phyloP scores from a whole-genome alignment of 1,139 yeast species.

The Kurtzmaniella quercitrusa region DNA sequence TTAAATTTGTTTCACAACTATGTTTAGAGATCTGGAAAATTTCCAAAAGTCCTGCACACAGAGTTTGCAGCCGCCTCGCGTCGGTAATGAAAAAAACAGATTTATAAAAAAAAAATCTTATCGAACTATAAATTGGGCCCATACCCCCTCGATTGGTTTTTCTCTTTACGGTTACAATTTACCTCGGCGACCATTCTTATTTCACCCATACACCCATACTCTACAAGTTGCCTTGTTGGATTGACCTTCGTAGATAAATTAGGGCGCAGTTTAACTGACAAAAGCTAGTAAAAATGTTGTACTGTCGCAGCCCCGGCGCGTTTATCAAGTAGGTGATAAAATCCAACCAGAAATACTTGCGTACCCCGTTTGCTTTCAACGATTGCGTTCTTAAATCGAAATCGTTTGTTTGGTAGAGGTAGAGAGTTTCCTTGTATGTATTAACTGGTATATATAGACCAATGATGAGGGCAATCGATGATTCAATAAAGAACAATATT shows the following conservation, averaged over 20 bases:
- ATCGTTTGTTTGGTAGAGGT: conserved; percentile 2
- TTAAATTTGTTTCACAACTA: background rate
- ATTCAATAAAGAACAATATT: too few relatives aligned
- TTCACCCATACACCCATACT: conserved; percentile 6
- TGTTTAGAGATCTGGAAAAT: background rate
- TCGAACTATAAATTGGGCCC: too few relatives aligned
- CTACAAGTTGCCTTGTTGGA: background rate
- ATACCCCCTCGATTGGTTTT: background rate
- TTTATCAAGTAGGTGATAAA: background rate
- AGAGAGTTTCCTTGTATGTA: conserved; percentile 2
- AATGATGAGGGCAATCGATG: too few relatives aligned
- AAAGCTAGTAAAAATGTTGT: conserved; percentile 1
- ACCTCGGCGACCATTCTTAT: background rate
- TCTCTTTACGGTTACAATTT: conserved; percentile 2
- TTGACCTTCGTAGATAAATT: conserved; percentile 1
- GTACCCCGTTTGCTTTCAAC: conserved; percentile 1
- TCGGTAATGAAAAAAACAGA: background rate
- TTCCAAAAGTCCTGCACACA: background rate
- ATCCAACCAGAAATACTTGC: background rate
- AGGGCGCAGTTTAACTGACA: conserved; percentile 4
- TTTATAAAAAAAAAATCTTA: too few relatives aligned
- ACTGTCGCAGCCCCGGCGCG: conserved; percentile 7
- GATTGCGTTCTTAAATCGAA: conserved; percentile 3
- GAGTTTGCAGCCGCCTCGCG: background rate
- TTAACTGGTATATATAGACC: too few relatives aligned